Evolutionary conservation across 805 yeast species (phyloP).

Genomic region (Kluyveromyces dobzhanskii): DNA sequence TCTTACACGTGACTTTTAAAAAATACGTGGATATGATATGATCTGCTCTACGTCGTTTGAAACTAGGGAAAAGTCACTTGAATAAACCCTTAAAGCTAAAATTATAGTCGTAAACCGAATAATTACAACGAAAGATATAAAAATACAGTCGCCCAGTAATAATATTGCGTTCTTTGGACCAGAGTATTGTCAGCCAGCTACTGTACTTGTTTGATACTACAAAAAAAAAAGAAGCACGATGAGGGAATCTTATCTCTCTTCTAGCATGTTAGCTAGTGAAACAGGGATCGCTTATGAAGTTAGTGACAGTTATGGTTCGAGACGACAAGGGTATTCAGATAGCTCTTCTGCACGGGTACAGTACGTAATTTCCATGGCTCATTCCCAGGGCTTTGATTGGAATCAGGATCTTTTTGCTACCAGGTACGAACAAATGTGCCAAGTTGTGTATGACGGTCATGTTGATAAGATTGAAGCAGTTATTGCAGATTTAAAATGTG

Average conservation of each 20-base stretch:
- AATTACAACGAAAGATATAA: no score
- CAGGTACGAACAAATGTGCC: slow-evolving; percentile 52
- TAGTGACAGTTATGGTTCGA: neutral
- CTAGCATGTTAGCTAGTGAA: slow-evolving; percentile 15
- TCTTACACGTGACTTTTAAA: no score
- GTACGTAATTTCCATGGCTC: slow-evolving; percentile 23
- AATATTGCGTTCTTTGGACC: no score
- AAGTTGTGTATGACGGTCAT: slow-evolving; percentile 30
- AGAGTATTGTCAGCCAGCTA: no score
- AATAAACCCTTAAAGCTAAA: no score
- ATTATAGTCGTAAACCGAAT: no score
- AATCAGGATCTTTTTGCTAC: slow-evolving; percentile 72
- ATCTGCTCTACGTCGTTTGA: no score
- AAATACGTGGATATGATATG: no score
- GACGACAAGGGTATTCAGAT: neutral
- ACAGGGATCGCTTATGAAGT: slow-evolving; percentile 14
- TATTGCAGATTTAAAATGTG: slow-evolving; percentile 6
- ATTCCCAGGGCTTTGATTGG: slow-evolving; percentile 69
- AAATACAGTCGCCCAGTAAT: no score
- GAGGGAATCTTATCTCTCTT: slow-evolving; percentile 1
- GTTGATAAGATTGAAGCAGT: slow-evolving; percentile 17
- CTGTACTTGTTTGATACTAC: no score
- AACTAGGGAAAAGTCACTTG: no score
- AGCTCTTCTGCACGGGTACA: neutral
- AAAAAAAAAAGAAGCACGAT: no score